Conservation (phyloP, 2,329 filamentous ascomycete species). For the Trichocomaceae sp. region DNA sequence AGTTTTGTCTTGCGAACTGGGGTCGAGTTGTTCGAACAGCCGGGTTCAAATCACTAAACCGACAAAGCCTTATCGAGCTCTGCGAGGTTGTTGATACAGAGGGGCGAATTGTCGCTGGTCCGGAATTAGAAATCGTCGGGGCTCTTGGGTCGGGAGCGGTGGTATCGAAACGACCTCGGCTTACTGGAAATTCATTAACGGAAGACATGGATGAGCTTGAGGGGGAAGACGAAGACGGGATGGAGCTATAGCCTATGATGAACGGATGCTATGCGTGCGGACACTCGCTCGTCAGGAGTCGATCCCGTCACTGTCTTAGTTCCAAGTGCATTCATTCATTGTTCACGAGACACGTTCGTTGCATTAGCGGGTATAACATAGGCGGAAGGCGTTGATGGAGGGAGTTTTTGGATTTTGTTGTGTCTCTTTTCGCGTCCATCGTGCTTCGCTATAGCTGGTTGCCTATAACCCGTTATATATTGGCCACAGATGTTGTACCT, state of each 20-base stretch:
- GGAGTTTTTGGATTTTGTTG: not conserved
- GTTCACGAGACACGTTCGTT: slow-evolving; percentile 9
- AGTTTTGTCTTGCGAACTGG: slow-evolving; percentile 90
- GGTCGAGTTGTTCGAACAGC: slow-evolving; percentile 84
- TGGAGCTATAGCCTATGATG: slow-evolving; percentile 40
- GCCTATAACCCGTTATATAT: too few relatives aligned
- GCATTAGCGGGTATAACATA: slow-evolving; percentile 10
- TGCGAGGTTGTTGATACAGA: slow-evolving; percentile 91
- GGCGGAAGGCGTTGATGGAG: slow-evolving; percentile 1
- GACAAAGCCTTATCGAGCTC: slow-evolving; percentile 75
- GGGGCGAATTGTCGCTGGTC: slow-evolving; percentile 80
- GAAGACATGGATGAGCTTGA: slow-evolving; percentile 39
- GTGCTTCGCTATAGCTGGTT: too few relatives aligned
- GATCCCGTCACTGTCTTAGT: not conserved
- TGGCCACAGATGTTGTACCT: too few relatives aligned
- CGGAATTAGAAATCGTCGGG: slow-evolving; percentile 64
- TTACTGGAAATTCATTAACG: slow-evolving; percentile 20
- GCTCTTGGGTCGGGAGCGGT: slow-evolving; percentile 46
- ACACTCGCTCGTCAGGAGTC: not conserved
- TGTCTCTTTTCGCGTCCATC: not conserved
- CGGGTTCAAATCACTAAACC: slow-evolving; percentile 75
- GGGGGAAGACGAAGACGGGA: slow-evolving; percentile 43
- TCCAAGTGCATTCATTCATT: not conserved
- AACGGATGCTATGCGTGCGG: too few relatives aligned
- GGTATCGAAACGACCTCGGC: slow-evolving; percentile 29